Base-by-base conservation (phyloP, 495 filamentous ascomycete genomes). In the Glarea lozoyensis region DNA sequence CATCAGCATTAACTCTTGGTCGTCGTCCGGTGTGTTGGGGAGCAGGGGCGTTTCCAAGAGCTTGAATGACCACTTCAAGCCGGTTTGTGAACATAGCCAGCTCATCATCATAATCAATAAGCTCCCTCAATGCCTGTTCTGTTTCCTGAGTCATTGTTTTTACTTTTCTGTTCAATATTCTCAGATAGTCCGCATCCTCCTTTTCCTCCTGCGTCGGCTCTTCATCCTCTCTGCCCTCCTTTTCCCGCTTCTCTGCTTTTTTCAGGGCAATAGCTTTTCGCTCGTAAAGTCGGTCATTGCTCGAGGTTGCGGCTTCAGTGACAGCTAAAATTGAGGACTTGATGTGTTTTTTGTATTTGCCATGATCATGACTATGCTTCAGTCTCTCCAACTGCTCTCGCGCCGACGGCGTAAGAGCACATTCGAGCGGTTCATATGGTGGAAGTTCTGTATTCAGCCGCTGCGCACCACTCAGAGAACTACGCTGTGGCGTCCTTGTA, bases 391-490 rank as follows among this genome's bases (percentile, higher is more conserved):
- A 52, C 0, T 46, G 49, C 13, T 50, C 51, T 40, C 56, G 62
- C 6, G 54, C 53, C 2, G 43, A 33, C 3, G 54, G 44, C 35
- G 57, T 58, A 40, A 75, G 71, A 10, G 79, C 69, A 23, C 63
- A 69, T 13, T 65, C 51, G 10, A 72, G 78, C 1, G 71, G 54
- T 49, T 84, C 67, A 58, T 86, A 85, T 6, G 64, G 53, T 2
- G 80, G 81, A 7, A 82, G 60, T 0, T 63, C 54, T 10, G 60
- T 54, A 20, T 56, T 45, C 17, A 39, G 44, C 30, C 21, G 41
- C n/a, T n/a, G n/a, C 13, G 5, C 29, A 3, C 13, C 27, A 34
- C 44, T 10, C 49, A 36, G 19, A 24, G 22, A 24, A 3, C 45
- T 16, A 10, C 33, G 39, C 16, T 42, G 38, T 17, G 24, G 30